These are phyloP conservation scores for Cercospora sp. DNA, from an alignment of 2,329 filamentous ascomycete species.

Conservation along the genomic window DNA sequence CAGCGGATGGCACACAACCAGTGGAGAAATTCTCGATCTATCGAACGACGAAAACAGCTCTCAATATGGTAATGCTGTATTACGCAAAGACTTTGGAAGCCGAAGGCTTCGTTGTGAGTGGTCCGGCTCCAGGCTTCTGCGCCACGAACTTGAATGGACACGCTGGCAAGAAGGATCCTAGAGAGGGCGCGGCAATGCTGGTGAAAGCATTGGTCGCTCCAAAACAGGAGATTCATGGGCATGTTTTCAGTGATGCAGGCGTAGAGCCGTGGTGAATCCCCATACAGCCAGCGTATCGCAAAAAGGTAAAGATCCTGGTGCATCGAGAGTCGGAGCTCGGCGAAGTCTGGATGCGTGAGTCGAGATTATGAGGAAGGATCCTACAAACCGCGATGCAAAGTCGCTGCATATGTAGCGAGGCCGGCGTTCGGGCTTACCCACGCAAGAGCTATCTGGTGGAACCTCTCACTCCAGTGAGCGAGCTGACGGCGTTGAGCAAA, in stretches of 20 bases:
- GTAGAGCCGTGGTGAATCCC: background rate
- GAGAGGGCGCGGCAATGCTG: conserved; percentile 35
- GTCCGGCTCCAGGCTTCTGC: conserved; percentile 27
- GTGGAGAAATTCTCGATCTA: conserved; percentile 28
- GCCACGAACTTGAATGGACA: conserved; percentile 34
- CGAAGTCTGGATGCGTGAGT: background rate
- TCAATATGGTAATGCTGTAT: conserved; percentile 35
- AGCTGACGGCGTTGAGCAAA: background rate
- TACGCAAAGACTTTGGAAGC: conserved; percentile 27
- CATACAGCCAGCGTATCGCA: background rate
- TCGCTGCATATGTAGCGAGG: background rate
- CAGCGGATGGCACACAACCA: background rate
- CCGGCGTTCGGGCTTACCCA: background rate
- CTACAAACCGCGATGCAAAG: background rate
- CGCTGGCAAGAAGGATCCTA: conserved; percentile 32
- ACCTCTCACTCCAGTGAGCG: background rate
- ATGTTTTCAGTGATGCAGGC: background rate
- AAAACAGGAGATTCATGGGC: conserved; percentile 34
- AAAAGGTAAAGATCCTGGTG: background rate
- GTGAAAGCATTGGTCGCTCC: conserved; percentile 25
- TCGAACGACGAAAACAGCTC: conserved; percentile 32
- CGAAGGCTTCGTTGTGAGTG: conserved; percentile 34
- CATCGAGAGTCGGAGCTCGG: background rate
- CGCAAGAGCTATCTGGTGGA: background rate
- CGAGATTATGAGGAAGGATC: background rate